These are phyloP conservation scores for Endoconidiophora laricicola DNA, from an alignment of 2,329 filamentous ascomycete species.

Conservation along the genomic window DNA sequence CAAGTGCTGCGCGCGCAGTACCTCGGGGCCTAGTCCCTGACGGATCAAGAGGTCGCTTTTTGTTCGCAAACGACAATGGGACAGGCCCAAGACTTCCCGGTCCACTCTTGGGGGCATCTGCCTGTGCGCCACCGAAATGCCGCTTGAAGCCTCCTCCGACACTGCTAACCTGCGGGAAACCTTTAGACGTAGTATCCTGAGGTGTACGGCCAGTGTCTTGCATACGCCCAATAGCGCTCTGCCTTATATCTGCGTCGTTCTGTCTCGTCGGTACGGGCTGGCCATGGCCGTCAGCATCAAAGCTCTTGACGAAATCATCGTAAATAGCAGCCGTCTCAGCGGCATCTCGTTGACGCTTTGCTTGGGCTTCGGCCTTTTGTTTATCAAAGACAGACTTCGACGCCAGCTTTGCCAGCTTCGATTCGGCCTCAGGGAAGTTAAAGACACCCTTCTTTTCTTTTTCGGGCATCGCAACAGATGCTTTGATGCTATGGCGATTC, in stretches of 20 bases:
- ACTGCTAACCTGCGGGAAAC: constrained; percentile 7
- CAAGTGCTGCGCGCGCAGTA: constrained; percentile 18
- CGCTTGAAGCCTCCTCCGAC: constrained; percentile 30
- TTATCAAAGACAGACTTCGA: constrained; percentile 82
- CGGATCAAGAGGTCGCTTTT: constrained; percentile 34
- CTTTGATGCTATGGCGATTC: no score
- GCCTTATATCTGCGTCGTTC: background rate
- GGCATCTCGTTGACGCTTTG: constrained; percentile 67
- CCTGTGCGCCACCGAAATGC: constrained; percentile 42
- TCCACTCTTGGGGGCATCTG: constrained; percentile 34
- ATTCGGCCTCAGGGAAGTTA: constrained; percentile 53
- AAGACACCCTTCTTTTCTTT: constrained; percentile 15
- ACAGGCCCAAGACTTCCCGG: constrained; percentile 44
- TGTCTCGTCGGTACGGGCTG: constrained; percentile 18
- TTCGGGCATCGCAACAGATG: no score
- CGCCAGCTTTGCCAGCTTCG: constrained; percentile 62
- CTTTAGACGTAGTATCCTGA: background rate
- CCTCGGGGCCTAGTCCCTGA: constrained; percentile 8
- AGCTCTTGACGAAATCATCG: constrained; percentile 73
- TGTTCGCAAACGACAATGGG: constrained; percentile 28
- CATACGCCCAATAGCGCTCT: no score
- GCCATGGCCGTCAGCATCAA: constrained; percentile 43
- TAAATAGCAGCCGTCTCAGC: constrained; percentile 78
- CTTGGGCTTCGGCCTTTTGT: constrained; percentile 77
- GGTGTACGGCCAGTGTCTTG: background rate